Percentiles rank a stretch among this genome's conserved stretches.
phyloP scores from a whole-genome alignment of 768 basidiomycete genomes.

The Phylloporus arenicola region DNA sequence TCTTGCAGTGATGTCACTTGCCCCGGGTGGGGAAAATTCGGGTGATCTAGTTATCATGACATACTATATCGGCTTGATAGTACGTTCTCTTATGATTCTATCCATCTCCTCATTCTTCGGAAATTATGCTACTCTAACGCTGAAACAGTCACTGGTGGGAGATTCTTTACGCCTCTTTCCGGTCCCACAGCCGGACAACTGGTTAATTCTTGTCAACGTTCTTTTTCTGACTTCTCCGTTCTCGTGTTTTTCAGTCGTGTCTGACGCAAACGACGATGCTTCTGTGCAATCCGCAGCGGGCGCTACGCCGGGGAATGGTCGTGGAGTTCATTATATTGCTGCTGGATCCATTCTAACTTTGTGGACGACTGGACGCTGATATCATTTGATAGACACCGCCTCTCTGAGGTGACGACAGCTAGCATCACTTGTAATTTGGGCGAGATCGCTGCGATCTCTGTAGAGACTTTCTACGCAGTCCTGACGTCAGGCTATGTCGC shows the following conservation, averaged over 20 bases:
- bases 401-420: slow-evolving; percentile 8
- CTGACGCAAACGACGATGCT: background rate
- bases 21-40: slow-evolving; percentile 7
- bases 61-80: slow-evolving; percentile 4
- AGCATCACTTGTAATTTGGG: slow-evolving; percentile 1
- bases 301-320: slow-evolving; percentile 8
- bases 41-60: slow-evolving; percentile 6
- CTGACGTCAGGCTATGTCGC: slow-evolving; percentile 22
- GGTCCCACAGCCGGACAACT: background rate
- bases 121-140: slow-evolving; percentile 18
- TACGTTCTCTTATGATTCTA: slow-evolving; percentile 13
- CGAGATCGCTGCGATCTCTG: slow-evolving; percentile 8
- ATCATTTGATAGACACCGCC: slow-evolving; percentile 22
- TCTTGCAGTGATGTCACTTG: slow-evolving; percentile 10
- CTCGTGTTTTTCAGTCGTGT: slow-evolving; percentile 6
- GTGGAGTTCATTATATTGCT: slow-evolving; percentile 15
- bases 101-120: slow-evolving; percentile 23
- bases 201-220: slow-evolving; percentile 8
- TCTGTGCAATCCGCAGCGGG: slow-evolving; percentile 9
- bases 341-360: slow-evolving; percentile 12
- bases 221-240: slow-evolving; percentile 4
- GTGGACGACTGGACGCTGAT: slow-evolving; percentile 15
- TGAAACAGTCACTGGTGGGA: slow-evolving; percentile 12
- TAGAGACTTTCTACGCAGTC: slow-evolving; percentile 16
- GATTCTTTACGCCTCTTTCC: slow-evolving; percentile 6